Percentiles rank a stretch among this genome's conserved stretches.
phyloP scores from a whole-genome alignment of 306 rosid genomes.

The Dalbergia cultrata region DNA sequence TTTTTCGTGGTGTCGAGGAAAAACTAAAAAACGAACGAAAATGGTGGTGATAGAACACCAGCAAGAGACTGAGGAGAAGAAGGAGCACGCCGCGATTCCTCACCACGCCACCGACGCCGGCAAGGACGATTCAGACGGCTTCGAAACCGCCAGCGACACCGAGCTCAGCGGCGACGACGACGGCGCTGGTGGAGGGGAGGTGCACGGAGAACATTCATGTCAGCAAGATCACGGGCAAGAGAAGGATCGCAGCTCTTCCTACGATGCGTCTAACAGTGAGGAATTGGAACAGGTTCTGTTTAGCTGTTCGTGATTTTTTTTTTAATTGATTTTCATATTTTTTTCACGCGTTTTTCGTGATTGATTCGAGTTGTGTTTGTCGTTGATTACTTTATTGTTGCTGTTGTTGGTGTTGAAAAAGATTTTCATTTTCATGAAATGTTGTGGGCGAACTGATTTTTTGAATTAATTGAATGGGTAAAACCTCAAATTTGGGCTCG shows the following conservation, averaged over 20 bases:
- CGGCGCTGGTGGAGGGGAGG: conserved; percentile 4
- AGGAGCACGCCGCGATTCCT: not conserved
- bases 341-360: not conserved
- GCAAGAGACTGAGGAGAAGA: not conserved
- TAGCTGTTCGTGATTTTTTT: not conserved
- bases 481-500: too few relatives aligned
- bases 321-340: not conserved
- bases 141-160: conserved; percentile 58
- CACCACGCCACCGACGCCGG: not conserved
- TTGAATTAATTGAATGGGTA: too few relatives aligned
- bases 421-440: not conserved
- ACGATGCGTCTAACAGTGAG: conserved; percentile 38
- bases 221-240: not conserved
- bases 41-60: conserved; percentile 25
- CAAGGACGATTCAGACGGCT: conserved; percentile 51
- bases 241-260: conserved; percentile 28
- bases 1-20: not conserved
- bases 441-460: too few relatives aligned
- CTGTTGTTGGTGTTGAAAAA: conserved; percentile 2
- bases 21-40: not conserved
- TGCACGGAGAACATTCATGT: not conserved
- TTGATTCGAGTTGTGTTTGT: too few relatives aligned
- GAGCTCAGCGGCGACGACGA: conserved; percentile 42
- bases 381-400: not conserved
- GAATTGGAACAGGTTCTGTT: conserved; percentile 47